phyloP scores from a whole-genome alignment of 495 filamentous ascomycete genomes.

The Neurospora pannonica region DNA sequence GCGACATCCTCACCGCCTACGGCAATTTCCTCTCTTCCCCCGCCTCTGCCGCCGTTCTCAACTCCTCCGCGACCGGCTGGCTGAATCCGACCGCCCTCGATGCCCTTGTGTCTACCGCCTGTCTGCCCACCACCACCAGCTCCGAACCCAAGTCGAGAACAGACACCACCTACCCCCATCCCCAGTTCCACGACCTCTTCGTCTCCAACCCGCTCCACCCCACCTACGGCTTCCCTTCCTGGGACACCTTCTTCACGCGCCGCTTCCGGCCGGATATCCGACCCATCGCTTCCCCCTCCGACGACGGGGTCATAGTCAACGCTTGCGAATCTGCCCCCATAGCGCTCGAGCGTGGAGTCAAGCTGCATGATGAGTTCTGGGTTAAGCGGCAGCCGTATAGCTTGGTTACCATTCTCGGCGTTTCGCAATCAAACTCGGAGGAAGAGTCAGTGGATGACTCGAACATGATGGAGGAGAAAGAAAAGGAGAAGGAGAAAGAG shows the following conservation, averaged over 20 bases:
- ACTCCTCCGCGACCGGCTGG: background rate
- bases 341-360: background rate
- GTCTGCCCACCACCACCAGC: background rate
- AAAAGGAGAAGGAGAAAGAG: background rate
- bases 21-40: background rate
- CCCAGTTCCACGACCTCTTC: background rate
- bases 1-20: background rate
- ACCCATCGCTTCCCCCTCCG: constrained; percentile 25
- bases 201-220: background rate
- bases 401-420: constrained; percentile 28
- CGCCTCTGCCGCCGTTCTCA: background rate
- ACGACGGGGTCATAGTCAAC: constrained; percentile 23
- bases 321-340: constrained; percentile 33
- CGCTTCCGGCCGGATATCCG: constrained; percentile 26
- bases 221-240: background rate
- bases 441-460: background rate
- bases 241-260: constrained; percentile 38
- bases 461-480: background rate
- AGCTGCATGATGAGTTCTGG: constrained; percentile 33
- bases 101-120: background rate
- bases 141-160: background rate
- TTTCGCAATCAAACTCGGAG: background rate
- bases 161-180: background rate
- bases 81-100: background rate
- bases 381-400: constrained; percentile 37